A percentile compares a stretch with the other conserved stretches of the same genome.
Evolutionary conservation across 495 filamentous ascomycete species (phyloP).

Genomic region (Physcia stellaris): DNA sequence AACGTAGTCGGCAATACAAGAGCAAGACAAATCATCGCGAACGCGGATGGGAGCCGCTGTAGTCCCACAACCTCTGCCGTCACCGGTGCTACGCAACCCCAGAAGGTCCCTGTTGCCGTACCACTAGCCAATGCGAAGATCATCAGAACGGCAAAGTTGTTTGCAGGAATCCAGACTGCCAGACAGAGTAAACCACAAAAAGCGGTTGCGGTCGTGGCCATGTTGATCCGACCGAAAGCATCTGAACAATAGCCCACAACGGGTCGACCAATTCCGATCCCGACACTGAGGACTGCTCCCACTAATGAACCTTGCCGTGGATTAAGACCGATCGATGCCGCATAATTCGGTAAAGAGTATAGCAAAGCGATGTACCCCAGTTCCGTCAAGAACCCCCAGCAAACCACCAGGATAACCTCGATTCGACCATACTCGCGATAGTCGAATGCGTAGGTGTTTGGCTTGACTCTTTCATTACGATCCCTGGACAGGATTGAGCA

Average conservation of each 20-base stretch:
- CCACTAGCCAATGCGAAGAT: conserved; percentile 62
- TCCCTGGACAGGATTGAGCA: conserved; percentile 51
- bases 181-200: conserved; percentile 52
- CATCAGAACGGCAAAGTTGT: conserved; percentile 49
- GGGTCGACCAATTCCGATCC: conserved; percentile 56
- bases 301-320: conserved; percentile 55
- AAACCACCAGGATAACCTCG: conserved; percentile 50
- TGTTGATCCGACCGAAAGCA: conserved; percentile 56
- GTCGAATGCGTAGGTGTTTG: conserved; percentile 50
- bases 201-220: conserved; percentile 50
- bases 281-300: conserved; percentile 59
- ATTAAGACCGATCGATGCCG: conserved; percentile 49
- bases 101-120: conserved; percentile 57
- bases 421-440: conserved; percentile 42
- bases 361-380: conserved; percentile 65
- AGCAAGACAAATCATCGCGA: too few species aligned
- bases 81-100: conserved; percentile 40
- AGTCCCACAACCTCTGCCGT: conserved; percentile 62
- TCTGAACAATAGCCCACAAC: conserved; percentile 65
- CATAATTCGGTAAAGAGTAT: conserved; percentile 66
- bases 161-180: conserved; percentile 60
- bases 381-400: conserved; percentile 58
- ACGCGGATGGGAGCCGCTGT: too few species aligned
- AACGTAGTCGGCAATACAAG: too few species aligned
- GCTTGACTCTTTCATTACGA: conserved; percentile 54